These are phyloP conservation scores for Tolypocladium capitatum DNA, from an alignment of 2,329 filamentous ascomycete species.

Conservation along the genomic window DNA sequence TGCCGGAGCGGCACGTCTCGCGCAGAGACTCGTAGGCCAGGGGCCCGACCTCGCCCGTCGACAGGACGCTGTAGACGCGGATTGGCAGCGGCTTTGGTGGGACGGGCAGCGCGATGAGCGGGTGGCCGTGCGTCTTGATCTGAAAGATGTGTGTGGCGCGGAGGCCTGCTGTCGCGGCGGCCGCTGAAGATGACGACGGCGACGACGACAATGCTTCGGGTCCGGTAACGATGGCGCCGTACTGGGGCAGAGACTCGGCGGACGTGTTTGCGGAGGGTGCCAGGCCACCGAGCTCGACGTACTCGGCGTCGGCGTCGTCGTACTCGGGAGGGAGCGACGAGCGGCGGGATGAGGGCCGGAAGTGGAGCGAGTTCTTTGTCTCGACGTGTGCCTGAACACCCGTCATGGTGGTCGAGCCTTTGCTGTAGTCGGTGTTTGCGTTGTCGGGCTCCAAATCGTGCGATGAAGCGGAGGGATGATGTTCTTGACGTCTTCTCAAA, in stretches of 20 bases:
- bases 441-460: background rate
- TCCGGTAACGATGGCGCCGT: conserved; percentile 5
- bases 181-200: conserved; percentile 3
- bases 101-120: conserved; percentile 26
- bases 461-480: background rate
- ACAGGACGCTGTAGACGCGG: conserved; percentile 26
- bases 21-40: conserved; percentile 39
- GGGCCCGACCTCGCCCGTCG: conserved; percentile 23
- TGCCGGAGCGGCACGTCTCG: conserved; percentile 30
- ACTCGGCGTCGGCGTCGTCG: conserved; percentile 11
- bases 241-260: conserved; percentile 14
- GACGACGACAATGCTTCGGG: conserved; percentile 1
- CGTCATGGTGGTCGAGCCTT: conserved; percentile 6
- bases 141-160: conserved; percentile 30
- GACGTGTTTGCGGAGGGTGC: conserved; percentile 13
- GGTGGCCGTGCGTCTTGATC: conserved; percentile 33
- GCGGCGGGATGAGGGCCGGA: conserved; percentile 2
- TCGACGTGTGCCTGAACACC: conserved; percentile 4
- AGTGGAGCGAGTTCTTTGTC: background rate
- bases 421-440: background rate
- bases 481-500: too few species aligned
- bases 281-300: conserved; percentile 12
- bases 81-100: conserved; percentile 25
- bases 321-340: conserved; percentile 16
- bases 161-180: conserved; percentile 18